A percentile compares a stretch with the other conserved stretches of the same genome.
phyloP scores from a whole-genome alignment of 2,329 filamentous ascomycete species.

The Calonectria hongkongensis region DNA sequence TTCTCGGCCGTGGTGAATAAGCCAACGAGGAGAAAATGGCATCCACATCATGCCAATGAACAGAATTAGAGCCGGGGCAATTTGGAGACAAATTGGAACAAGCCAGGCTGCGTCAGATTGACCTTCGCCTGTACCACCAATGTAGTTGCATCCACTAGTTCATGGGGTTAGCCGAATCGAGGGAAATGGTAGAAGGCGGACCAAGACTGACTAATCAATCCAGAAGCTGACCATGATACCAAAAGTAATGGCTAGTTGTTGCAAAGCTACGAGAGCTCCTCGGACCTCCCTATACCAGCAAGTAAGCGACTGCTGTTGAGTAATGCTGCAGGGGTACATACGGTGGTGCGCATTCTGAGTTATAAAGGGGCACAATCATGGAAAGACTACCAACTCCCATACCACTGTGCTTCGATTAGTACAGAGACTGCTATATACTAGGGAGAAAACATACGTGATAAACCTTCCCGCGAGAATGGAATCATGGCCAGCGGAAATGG shows the following conservation, averaged over 20 bases:
- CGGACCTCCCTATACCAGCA: constrained; percentile 56
- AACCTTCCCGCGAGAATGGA: constrained; percentile 83
- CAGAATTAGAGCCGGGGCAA: constrained; percentile 79
- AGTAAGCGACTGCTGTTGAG: constrained; percentile 14
- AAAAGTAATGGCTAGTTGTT: constrained; percentile 75
- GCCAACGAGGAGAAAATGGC: constrained; percentile 86
- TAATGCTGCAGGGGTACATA: constrained; percentile 41
- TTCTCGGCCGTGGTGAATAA: constrained; percentile 82
- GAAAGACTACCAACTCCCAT: constrained; percentile 82
- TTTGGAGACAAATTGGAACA: constrained; percentile 82
- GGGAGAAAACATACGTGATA: constrained; percentile 69
- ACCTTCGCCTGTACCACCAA: constrained; percentile 70
- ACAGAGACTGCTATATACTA: not conserved
- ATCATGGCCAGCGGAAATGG: constrained; percentile 72
- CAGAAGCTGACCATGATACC: constrained; percentile 80
- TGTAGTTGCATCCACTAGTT: constrained; percentile 76
- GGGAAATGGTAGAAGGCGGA: not conserved
- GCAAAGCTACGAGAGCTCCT: constrained; percentile 66
- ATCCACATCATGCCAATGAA: constrained; percentile 85
- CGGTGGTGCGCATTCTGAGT: constrained; percentile 67
- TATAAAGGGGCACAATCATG: constrained; percentile 78
- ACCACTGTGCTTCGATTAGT: constrained; percentile 61
- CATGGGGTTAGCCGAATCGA: constrained; percentile 2
- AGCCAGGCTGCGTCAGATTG: constrained; percentile 85
- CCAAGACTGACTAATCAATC: constrained; percentile 71